Evolutionary conservation across 2,329 filamentous ascomycete species (phyloP).

Genomic region (Davidsoniella eucalypti): DNA sequence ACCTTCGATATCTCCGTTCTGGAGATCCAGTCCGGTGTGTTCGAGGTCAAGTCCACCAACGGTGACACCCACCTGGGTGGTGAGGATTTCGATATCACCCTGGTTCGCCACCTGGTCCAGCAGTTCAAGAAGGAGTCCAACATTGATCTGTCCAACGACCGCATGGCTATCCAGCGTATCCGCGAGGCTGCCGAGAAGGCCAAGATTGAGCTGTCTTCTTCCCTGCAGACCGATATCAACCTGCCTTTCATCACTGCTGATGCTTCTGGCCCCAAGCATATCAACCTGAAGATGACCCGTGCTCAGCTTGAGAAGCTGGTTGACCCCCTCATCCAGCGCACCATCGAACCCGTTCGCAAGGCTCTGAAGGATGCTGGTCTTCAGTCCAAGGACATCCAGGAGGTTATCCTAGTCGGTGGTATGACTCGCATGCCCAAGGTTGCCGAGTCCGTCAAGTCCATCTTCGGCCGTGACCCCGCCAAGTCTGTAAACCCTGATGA

Average conservation of each 20-base stretch:
- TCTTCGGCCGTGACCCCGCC: slow-evolving; percentile 90
- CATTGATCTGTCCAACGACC: slow-evolving; percentile 77
- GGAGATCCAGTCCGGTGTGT: slow-evolving; percentile 93
- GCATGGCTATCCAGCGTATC: slow-evolving; percentile 98
- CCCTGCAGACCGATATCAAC: slow-evolving; percentile 92
- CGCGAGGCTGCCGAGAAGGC: slow-evolving; percentile 98
- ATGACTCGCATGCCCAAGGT: slow-evolving; percentile 99
- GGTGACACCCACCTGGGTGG: slow-evolving; percentile 97
- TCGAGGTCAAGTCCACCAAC: slow-evolving; percentile 98
- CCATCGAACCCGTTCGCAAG: slow-evolving; percentile 87
- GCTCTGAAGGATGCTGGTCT: slow-evolving; percentile 91
- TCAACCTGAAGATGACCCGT: slow-evolving; percentile 87
- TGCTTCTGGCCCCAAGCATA: slow-evolving; percentile 90
- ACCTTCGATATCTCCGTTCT: slow-evolving; percentile 98
- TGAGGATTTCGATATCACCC: slow-evolving; percentile 91
- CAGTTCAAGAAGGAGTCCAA: slow-evolving; percentile 94
- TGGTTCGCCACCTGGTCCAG: slow-evolving; percentile 83
- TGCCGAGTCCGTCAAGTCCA: slow-evolving; percentile 82
- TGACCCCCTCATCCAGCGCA: slow-evolving; percentile 72
- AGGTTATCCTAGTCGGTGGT: slow-evolving; percentile 94
- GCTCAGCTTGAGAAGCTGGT: slow-evolving; percentile 87
- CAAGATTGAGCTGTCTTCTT: slow-evolving; percentile 96
- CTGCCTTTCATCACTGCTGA: slow-evolving; percentile 97
- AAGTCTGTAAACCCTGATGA: slow-evolving; percentile 99
- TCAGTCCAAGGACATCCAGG: slow-evolving; percentile 84